These are phyloP conservation scores for Linum trigynum DNA, from an alignment of 345 rosid genomes.

Conservation along the genomic window DNA sequence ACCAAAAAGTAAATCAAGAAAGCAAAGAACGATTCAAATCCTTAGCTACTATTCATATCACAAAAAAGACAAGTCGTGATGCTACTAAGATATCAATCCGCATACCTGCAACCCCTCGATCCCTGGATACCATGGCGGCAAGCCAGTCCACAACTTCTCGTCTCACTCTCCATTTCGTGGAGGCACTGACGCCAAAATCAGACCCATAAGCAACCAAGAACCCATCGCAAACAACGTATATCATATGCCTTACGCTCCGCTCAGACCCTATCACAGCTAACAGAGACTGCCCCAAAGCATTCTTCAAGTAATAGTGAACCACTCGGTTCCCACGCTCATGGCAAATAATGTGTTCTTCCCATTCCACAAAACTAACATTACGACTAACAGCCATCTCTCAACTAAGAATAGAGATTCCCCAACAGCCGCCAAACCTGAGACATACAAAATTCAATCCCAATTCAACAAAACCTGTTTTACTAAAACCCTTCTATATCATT, in stretches of 20 bases:
- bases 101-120: background rate
- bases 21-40: no score
- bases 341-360: slow-evolving; percentile 41
- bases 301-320: slow-evolving; percentile 39
- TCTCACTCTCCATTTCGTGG: slow-evolving; percentile 38
- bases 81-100: background rate
- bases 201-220: slow-evolving; percentile 25
- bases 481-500: background rate
- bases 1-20: no score
- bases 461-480: background rate
- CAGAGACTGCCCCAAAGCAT: slow-evolving; percentile 21
- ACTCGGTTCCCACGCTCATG: slow-evolving; percentile 35
- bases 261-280: slow-evolving; percentile 43
- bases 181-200: slow-evolving; percentile 12
- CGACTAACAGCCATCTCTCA: slow-evolving; percentile 22
- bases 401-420: background rate
- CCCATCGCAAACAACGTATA: slow-evolving; percentile 29
- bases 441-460: background rate
- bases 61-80: background rate
- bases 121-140: slow-evolving; percentile 1
- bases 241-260: slow-evolving; percentile 51
- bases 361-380: slow-evolving; percentile 25
- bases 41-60: background rate
- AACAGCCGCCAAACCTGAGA: background rate
- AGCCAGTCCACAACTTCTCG: slow-evolving; percentile 49